Base-by-base conservation (phyloP, 805 yeast species). In the Candida dajiaensis region DNA sequence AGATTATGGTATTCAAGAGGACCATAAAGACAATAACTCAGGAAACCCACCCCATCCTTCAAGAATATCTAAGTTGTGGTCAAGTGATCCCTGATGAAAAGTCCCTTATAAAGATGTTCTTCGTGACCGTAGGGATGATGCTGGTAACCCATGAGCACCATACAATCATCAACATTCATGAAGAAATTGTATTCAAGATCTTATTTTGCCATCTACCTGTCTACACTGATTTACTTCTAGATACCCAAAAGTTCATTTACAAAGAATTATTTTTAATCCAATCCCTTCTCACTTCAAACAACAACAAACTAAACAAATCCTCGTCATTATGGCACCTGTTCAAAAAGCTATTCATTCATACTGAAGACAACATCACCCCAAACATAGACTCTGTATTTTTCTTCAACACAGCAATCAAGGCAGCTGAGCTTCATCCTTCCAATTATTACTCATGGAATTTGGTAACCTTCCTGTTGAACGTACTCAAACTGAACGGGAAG, bases 381-480 rank as follows among this genome's bases (percentile, higher is more conserved):
- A 35, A 36, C 11, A 9, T 52, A 1, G 48, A 53, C 1, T 18
- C 20, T 1, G 5, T 11, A 2, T 50, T 55, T 46, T 58, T 56
- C 38, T 35, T 53, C 7, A 21, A 48, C 1, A 52, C 62, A 0
- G 55, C 64, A 11, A 19, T 62, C 2, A 40, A 38, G 6, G 62
- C 73, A 1, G 71, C 65, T 1, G 48, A 49, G 10, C 43, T 56
- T 5, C 74, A 70, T 48, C 50, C 56, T 18, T 58, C 69, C 0
- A 70, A 70, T 45, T 70, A 68, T 44, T 70, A 70, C 45, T 62
- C 72, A 7, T 70, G 74, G 72, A 62, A 64, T 44, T 60, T 68
- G n/a, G 41, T 61, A 10, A 55, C 63, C 25, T 68, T 69, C 64
- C 45, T 56, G 13, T 58, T 52, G 25, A 67, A 65, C 46, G 44